A percentile compares a stretch with the other conserved stretches of the same genome.
Evolutionary conservation across 2,329 filamentous ascomycete genomes (phyloP).

Genomic region (Mycocentrospora acerina): DNA sequence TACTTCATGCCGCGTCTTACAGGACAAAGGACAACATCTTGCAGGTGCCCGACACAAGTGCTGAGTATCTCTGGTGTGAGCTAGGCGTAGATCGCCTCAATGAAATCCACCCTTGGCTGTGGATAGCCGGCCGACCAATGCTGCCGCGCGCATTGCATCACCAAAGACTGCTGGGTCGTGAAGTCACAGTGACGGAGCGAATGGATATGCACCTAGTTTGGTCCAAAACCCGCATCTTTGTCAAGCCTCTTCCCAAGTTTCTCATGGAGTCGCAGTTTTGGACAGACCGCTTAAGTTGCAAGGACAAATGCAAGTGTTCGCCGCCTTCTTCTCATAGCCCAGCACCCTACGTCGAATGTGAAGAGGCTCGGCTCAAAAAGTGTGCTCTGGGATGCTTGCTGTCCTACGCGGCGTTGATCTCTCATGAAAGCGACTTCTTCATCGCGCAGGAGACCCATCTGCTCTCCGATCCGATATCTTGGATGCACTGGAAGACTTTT

Average conservation of each 20-base stretch:
- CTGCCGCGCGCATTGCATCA: no score
- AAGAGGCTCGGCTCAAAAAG: no score
- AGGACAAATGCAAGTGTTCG: background rate
- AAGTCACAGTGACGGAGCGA: background rate
- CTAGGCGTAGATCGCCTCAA: no score
- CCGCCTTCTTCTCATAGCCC: constrained; percentile 1
- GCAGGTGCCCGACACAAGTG: no score
- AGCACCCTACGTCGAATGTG: no score
- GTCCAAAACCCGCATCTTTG: constrained; percentile 1
- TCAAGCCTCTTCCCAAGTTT: constrained; percentile 6
- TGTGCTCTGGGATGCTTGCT: no score
- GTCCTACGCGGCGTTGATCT: constrained; percentile 1
- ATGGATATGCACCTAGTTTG: constrained; percentile 1
- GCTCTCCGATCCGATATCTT: no score
- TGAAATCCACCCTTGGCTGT: no score
- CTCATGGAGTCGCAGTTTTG: background rate
- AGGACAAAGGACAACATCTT: no score
- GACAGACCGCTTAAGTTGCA: background rate
- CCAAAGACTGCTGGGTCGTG: background rate
- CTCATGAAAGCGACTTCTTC: constrained; percentile 1
- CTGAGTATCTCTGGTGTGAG: no score
- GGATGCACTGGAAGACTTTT: background rate
- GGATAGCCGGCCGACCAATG: no score
- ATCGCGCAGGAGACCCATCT: constrained; percentile 1
- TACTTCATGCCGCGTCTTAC: no score